These are phyloP conservation scores for Neocatenulostroma microsporum DNA, from an alignment of 2,329 filamentous ascomycete genomes.

Conservation along the genomic window DNA sequence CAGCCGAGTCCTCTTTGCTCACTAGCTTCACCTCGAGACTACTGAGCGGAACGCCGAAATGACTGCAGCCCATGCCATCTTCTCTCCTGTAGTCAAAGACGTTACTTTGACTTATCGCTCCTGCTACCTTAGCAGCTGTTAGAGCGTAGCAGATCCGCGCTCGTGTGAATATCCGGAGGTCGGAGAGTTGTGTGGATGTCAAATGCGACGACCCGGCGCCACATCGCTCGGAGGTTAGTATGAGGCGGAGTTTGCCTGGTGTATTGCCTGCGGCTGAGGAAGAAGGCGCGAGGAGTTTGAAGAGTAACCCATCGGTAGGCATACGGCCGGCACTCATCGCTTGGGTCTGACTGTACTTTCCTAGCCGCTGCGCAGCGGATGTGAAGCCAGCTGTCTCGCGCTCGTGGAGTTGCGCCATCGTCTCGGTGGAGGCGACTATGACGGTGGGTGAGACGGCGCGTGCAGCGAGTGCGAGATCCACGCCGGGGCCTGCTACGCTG, in stretches of 20 bases:
- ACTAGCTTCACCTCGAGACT: conserved; percentile 62
- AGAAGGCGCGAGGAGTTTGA: conserved; percentile 51
- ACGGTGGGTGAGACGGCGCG: conserved; percentile 72
- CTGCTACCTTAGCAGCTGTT: conserved; percentile 73
- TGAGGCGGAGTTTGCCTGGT: conserved; percentile 68
- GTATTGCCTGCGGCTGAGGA: conserved; percentile 52
- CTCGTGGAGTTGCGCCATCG: conserved; percentile 62
- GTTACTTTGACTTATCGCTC: conserved; percentile 78
- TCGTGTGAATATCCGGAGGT: conserved; percentile 72
- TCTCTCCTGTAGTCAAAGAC: conserved; percentile 73
- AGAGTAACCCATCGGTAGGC: conserved; percentile 57
- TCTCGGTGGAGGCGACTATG: conserved; percentile 67
- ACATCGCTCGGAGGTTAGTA: conserved; percentile 69
- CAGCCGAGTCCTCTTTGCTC: conserved; percentile 45
- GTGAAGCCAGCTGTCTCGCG: conserved; percentile 46
- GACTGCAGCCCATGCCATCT: conserved; percentile 41
- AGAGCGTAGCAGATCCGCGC: conserved; percentile 80
- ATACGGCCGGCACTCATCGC: conserved; percentile 66
- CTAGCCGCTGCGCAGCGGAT: conserved; percentile 56
- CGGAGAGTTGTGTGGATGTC: conserved; percentile 62
- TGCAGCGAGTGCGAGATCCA: conserved; percentile 65
- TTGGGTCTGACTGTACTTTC: conserved; percentile 65
- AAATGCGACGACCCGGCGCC: conserved; percentile 56
- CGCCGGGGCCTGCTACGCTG: conserved; percentile 67
- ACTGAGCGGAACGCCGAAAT: conserved; percentile 77